Base-by-base conservation (phyloP, 371 early-diverging fungal species). In the Mortierella sp. region DNA sequence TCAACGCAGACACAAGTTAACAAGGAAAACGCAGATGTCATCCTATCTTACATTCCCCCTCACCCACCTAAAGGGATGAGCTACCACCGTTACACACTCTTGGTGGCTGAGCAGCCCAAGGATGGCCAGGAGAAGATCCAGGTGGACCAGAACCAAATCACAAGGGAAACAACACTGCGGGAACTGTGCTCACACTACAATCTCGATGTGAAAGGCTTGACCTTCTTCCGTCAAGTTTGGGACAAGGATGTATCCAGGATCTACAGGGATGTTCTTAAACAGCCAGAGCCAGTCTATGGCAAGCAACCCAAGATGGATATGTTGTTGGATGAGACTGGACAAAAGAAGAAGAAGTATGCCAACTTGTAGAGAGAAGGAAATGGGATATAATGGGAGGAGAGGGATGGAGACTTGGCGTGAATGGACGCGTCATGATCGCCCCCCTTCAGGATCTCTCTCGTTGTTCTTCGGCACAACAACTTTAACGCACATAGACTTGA, bases 41-140 rank as follows among this genome's bases (percentile, higher is more conserved):
- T 91, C 21, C 70, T 93, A 34, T 80, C 85, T 8, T 94, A 94
- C 67, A 53, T 91, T 24, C 91, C 93, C 51, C 94, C 94, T 57
- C 95, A 94, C 70, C 95, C 95, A 34, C 87, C 91, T 50, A 86
- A 87, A 63, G 94, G 94, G 39, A 90, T 93, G 39, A 89, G 89
- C 69, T 84, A 84, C 56, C 95, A 94, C 64, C 89, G 95, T 28
- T 93, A 93, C 68, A 91, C 90, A 27, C 57, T 91, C 28, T 81
- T 91, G 58, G 82, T 86, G 24, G 85, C 87, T 54, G 89, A 91
- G 72, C 94, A 94, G 76, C 82, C 87, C 23, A 84, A 89, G 30
- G 73, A 70, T 7, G 90, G 90, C 4, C 82, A 83, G 48, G 82
- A 81, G 26, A 85, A 82, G 71, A 55, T 90, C 24, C 81, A 84